Conservation (phyloP, 306 rosid species). For the Prunus persica region Prunus_persica_NCBIv2 NC_034010.1:11887001-11887500, state of each 20-base stretch:
- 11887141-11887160: no score
- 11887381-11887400: neutral
- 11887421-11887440: neutral
- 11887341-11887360: neutral
- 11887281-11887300: neutral
- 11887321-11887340: neutral
- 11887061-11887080: no score
- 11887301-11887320: neutral
- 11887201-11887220: no score
- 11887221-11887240: neutral
- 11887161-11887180: no score
- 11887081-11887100: no score
- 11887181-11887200: no score
- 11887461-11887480: constrained; percentile 44
- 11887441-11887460: neutral
- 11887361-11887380: neutral
- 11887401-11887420: neutral
- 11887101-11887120: no score
- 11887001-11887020: neutral
- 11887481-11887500: constrained; percentile 76
- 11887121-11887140: no score
- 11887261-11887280: neutral
- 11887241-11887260: neutral
- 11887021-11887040: neutral
- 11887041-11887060: no score